A percentile compares a stretch with the other conserved stretches of the same genome.
phyloP scores from a whole-genome alignment of 2,329 filamentous ascomycete genomes.

The Elsinoe ampelina region DNA sequence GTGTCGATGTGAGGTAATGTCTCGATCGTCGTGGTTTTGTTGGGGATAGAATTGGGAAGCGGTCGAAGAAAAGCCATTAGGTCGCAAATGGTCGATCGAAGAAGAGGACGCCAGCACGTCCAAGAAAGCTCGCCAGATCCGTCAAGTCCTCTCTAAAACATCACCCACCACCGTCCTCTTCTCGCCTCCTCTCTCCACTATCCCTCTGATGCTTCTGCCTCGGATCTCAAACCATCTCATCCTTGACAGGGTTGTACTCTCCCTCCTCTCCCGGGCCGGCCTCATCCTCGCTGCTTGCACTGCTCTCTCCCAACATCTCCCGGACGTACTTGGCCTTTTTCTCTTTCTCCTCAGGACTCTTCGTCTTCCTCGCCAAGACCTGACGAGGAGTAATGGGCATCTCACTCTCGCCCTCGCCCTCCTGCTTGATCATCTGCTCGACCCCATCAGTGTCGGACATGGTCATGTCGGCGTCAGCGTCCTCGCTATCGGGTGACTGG shows the following conservation, averaged over 20 bases:
- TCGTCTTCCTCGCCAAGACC: neutral
- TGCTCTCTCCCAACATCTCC: neutral
- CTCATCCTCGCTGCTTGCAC: neutral
- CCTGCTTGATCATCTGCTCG: neutral
- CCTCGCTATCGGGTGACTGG: neutral
- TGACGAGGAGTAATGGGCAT: neutral
- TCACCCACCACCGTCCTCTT: neutral
- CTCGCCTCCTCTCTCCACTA: too few relatives aligned
- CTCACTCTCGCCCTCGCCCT: neutral
- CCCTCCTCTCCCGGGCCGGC: neutral
- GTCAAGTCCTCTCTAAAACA: too few relatives aligned
- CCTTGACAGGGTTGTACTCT: neutral
- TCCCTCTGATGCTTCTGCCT: too few relatives aligned
- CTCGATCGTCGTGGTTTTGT: too few relatives aligned
- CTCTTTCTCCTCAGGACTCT: conserved; percentile 7
- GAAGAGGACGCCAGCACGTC: too few relatives aligned
- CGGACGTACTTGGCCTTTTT: neutral
- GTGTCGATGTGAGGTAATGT: too few relatives aligned
- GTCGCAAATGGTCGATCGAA: too few relatives aligned
- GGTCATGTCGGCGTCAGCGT: neutral
- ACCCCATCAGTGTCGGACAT: neutral
- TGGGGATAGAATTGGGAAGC: too few relatives aligned
- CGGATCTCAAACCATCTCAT: too few relatives aligned
- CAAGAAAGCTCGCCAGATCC: too few relatives aligned
- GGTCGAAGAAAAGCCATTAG: too few relatives aligned